Conservation (phyloP, 1,284 basidiomycete species). For the Termitomyces sp. region DNA sequence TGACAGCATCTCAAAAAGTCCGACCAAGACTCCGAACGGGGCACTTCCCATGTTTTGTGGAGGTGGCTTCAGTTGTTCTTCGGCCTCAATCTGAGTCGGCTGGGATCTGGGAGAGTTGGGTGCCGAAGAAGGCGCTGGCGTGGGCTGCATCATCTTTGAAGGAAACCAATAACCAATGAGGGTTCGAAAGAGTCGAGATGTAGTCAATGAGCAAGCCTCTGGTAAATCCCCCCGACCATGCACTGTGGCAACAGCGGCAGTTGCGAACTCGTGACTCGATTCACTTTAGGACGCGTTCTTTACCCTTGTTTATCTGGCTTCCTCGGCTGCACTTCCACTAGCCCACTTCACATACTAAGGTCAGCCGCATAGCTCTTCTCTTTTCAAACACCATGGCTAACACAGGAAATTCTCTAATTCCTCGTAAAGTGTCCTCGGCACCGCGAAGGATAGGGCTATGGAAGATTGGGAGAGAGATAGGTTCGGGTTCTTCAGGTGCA, state of each 20-base stretch:
- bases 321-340: not conserved
- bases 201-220: not conserved
- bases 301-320: constrained; percentile 21
- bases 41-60: constrained; percentile 62
- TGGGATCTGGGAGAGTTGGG: constrained; percentile 26
- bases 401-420: constrained; percentile 20
- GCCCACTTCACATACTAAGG: constrained; percentile 11
- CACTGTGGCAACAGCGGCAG: not conserved
- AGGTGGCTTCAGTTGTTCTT: constrained; percentile 29
- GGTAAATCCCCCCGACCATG: not conserved
- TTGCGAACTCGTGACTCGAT: constrained; percentile 12
- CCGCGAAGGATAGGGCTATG: constrained; percentile 87
- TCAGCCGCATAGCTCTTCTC: constrained; percentile 25
- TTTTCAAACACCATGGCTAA: constrained; percentile 23
- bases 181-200: not conserved
- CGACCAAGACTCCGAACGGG: constrained; percentile 60
- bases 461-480: constrained; percentile 92
- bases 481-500: constrained; percentile 85
- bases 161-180: not conserved
- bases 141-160: constrained; percentile 44
- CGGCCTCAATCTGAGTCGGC: not conserved
- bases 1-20: constrained; percentile 66
- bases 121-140: constrained; percentile 43
- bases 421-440: constrained; percentile 33
- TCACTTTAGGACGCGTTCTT: constrained; percentile 27